phyloP scores from a whole-genome alignment of 306 rosid genomes.

The Lagenaria siceraria region DNA sequence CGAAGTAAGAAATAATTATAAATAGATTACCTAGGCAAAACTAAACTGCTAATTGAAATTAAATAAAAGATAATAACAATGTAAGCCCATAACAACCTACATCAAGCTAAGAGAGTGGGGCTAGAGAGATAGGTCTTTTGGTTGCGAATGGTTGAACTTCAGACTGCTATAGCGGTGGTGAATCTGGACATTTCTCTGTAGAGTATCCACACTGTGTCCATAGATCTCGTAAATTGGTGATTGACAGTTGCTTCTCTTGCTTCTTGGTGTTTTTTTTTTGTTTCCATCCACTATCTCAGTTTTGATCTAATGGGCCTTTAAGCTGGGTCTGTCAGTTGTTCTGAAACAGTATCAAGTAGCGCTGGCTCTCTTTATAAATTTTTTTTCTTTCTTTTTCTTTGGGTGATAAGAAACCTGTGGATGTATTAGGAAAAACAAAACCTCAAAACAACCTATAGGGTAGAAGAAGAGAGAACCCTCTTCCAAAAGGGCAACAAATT shows the following conservation, averaged over 20 bases:
- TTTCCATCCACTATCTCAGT: not conserved
- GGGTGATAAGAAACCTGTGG: no score
- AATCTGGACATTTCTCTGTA: not conserved
- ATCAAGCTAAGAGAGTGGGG: not conserved
- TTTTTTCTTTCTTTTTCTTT: not conserved
- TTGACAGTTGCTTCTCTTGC: not conserved
- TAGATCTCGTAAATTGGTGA: not conserved
- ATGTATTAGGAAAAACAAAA: no score
- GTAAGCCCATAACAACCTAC: not conserved
- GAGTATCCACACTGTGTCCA: not conserved
- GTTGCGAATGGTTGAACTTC: not conserved
- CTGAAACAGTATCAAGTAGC: not conserved
- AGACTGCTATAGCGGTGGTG: not conserved
- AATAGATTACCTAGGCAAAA: not conserved
- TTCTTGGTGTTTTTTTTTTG: not conserved
- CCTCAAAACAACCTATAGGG: no score
- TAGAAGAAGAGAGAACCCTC: no score
- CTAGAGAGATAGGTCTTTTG: not conserved
- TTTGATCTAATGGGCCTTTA: not conserved
- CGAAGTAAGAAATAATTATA: not conserved
- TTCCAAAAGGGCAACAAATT: no score
- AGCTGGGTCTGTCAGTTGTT: not conserved
- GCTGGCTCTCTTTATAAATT: not conserved
- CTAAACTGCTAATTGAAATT: not conserved
- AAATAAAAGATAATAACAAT: not conserved